Evolutionary conservation across 148 eudicot species (phyloP), one percentile per base, ranked within the genome.

Genomic region (Cornus suecica): DNA sequence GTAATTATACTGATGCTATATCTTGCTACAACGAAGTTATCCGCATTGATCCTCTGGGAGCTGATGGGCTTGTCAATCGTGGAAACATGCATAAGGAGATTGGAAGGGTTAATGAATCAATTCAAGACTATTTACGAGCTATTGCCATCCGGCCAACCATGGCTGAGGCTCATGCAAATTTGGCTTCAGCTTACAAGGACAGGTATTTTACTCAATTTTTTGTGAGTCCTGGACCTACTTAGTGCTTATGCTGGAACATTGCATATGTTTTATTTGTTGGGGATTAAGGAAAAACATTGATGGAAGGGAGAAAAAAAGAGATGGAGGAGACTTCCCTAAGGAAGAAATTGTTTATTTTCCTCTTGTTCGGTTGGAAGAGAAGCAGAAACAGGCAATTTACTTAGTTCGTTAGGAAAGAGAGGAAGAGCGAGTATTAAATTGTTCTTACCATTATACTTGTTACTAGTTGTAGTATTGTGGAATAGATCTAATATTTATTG

Each of bases 91-190:
- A 87, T 74, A 93, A 92, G 78, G 99, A 95, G 80, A 84, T 91
- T 80, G 97, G 99, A 72, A 91, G 97, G 79, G 91, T 91, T 28
- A 95, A 72, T 84, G 97, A 95, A 80, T 97, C 99, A 69, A 93
- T 95, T 80, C 99, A 95, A 78, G 99, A 95, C 65, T 95, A 95
- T 78, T 48, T 76, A 34, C 87, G 81, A 87, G 99, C 97, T 51
- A 91, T 95, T 80, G 80, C 84, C 41, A 84, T 88, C 61, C 90
- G 99, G 15, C 99, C 99, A 74, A 75, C 86, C 78, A 89, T 92
- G 97, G 97, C 99, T 66, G 99, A 95, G 83, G 97, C 97, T 85
- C 99, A 92, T 86, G 97, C 97, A 70, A 92, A 92, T 85, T 77
- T 95, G 83, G 99, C 99, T 72, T 95, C 97, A 72, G 99, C 97